A percentile compares a stretch with the other conserved stretches of the same genome.
These are phyloP conservation scores for Mycena rebaudengoi DNA, from an alignment of 768 basidiomycete genomes.

Conservation along the genomic window DNA sequence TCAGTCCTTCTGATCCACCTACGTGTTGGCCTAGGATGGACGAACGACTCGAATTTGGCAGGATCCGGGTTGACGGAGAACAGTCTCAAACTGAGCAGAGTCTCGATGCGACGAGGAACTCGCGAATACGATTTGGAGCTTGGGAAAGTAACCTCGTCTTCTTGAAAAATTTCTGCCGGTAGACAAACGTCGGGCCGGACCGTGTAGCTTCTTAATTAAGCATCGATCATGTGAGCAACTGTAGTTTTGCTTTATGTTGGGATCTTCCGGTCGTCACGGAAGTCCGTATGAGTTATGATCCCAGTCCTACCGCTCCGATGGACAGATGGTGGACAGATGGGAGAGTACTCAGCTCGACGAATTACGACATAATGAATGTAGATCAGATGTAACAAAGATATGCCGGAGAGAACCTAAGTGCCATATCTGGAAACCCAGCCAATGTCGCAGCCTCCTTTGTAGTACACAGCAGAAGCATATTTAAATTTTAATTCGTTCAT, in stretches of 20 bases:
- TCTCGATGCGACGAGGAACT: not conserved
- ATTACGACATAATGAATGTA: no score
- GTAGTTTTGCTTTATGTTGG: slow-evolving; percentile 1
- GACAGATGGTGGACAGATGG: slow-evolving; percentile 1
- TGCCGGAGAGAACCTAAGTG: no score
- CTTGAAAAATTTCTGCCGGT: not conserved
- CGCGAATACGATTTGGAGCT: not conserved
- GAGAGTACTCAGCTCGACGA: not conserved
- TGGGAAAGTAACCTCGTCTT: slow-evolving; percentile 2
- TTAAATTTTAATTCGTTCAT: no score
- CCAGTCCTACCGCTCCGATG: slow-evolving; percentile 2
- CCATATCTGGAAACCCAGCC: no score
- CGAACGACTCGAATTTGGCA: not conserved
- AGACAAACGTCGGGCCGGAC: slow-evolving; percentile 1
- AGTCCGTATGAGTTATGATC: not conserved
- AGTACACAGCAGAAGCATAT: no score
- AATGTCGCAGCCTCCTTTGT: no score
- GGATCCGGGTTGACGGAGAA: not conserved
- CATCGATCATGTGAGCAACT: not conserved
- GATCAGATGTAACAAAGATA: no score
- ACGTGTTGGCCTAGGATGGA: slow-evolving; percentile 5
- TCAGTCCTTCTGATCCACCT: slow-evolving; percentile 5
- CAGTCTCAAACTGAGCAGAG: not conserved
- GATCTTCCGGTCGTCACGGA: not conserved
- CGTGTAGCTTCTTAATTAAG: not conserved